These are phyloP conservation scores for Akanthomyces lecanii DNA, from an alignment of 2,329 filamentous ascomycete genomes.

Conservation along the genomic window DNA sequence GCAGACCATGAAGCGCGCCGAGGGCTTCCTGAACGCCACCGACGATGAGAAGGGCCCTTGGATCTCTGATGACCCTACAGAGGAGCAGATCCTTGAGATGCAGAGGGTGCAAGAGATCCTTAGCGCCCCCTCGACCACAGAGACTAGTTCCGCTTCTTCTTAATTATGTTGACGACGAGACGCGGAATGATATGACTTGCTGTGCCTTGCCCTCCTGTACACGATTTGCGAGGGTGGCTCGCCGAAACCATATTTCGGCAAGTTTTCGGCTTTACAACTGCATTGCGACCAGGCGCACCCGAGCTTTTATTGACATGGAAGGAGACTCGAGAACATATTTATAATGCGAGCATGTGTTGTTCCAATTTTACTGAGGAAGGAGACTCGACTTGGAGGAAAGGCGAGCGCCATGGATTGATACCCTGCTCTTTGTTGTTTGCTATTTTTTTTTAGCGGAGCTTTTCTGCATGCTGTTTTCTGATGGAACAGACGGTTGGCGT, in stretches of 20 bases:
- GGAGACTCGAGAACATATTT: background rate
- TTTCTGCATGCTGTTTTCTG: conserved; percentile 14
- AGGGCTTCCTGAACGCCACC: conserved; percentile 74
- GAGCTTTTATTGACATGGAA: conserved; percentile 11
- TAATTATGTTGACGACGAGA: background rate
- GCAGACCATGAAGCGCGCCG: conserved; percentile 81
- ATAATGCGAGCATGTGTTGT: background rate
- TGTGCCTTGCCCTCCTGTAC: conserved; percentile 5
- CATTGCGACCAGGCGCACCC: conserved; percentile 17
- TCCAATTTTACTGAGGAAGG: background rate
- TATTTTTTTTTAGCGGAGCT: conserved; percentile 9
- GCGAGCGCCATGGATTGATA: conserved; percentile 16
- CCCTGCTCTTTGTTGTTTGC: conserved; percentile 16
- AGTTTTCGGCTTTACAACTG: conserved; percentile 5
- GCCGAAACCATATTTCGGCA: background rate
- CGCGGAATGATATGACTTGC: conserved; percentile 10
- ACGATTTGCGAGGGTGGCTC: conserved; percentile 10
- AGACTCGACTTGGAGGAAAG: background rate
- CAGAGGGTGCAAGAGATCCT: conserved; percentile 54
- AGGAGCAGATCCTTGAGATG: conserved; percentile 58
- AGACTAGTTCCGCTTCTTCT: background rate
- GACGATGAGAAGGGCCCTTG: conserved; percentile 85
- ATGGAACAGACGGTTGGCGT: conserved; percentile 14
- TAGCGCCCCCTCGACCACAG: conserved; percentile 24
- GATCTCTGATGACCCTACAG: conserved; percentile 67